Base-by-base conservation (phyloP, 2,329 filamentous ascomycete genomes). In the Aspergillus novoparasiticus region DNA sequence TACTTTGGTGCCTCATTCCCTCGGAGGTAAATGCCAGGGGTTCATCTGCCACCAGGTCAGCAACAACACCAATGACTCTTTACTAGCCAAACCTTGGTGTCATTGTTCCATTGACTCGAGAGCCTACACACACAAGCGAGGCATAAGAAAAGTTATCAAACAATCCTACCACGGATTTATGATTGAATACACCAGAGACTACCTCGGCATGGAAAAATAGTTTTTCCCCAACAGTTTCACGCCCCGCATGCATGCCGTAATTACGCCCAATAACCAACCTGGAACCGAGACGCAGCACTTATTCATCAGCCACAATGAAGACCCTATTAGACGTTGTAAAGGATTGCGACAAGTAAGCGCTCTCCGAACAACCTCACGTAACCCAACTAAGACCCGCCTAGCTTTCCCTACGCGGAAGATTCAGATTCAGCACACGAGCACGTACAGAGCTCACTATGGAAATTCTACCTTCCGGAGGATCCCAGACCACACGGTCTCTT, bases 381-480 rank as follows among this genome's bases (percentile, higher is more conserved):
- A 11, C 16, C 11, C 23, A 1, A 30, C 34, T 59, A 43, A 62
- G 19, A 23, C 8, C 12, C 8, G 6, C 16, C n/a, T 14, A 62
- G 60, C 23, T 62, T 61, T 34, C 62, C 62, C 12, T 64, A 64
- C 58, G 32, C 58, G 1, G 62, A 57, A 57, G 62, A 61, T n/a
- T n/a, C 48, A 50, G 58, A 61, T 39, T 28, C 57, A 19, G 36
- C 32, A 34, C 28, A 57, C 30, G 34, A 57, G 26, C 43, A 60
- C 45, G 53, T 39, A 19, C 23, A 51, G 16, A 23, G 32, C 19
- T 43, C 58, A 21, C 43, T 61, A 30, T 64, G 62, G 62, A 61
- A 64, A 41, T 64, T 64, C 41, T 64, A 48, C 32, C 53, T 64
- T 41, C 62, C 62, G 6, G 48, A 64, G 4, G 62, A 64, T 48